Evolutionary conservation across 2,329 filamentous ascomycete species (phyloP).

Genomic region (Fusarium incarnatum): DNA sequence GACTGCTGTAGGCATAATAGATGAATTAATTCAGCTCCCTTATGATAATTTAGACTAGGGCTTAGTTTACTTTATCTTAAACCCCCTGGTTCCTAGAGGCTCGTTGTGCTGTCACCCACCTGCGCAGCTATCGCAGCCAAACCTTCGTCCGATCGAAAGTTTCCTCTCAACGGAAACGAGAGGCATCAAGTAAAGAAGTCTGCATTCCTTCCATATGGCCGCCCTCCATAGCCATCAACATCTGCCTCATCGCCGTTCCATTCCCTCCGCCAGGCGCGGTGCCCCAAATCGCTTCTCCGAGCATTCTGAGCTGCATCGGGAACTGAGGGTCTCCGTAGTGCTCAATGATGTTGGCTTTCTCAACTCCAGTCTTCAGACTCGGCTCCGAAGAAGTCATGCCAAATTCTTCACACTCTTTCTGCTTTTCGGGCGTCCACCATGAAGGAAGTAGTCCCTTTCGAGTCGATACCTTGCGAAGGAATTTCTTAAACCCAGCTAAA

Average conservation of each 20-base stretch:
- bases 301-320: conserved; percentile 63
- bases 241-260: conserved; percentile 41
- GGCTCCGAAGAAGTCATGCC: conserved; percentile 48
- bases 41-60: neutral
- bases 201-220: neutral
- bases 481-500: conserved; percentile 52
- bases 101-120: neutral
- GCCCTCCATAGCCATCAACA: conserved; percentile 43
- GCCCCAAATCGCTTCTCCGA: conserved; percentile 57
- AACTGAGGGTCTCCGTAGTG: conserved; percentile 58
- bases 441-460: conserved; percentile 52
- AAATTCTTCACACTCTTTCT: conserved; percentile 52
- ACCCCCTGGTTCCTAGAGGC: neutral
- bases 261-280: conserved; percentile 47
- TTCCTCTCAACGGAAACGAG: neutral
- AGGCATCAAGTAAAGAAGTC: conserved; percentile 4
- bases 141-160: neutral
- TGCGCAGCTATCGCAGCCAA: neutral
- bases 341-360: conserved; percentile 54
- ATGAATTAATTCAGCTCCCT: neutral
- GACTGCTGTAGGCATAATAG: neutral
- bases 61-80: neutral
- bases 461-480: conserved; percentile 47
- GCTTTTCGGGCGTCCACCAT: conserved; percentile 59
- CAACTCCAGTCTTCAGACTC: conserved; percentile 27